phyloP scores from a whole-genome alignment of 805 yeast genomes.

The Saccharomyces paradoxus region DNA sequence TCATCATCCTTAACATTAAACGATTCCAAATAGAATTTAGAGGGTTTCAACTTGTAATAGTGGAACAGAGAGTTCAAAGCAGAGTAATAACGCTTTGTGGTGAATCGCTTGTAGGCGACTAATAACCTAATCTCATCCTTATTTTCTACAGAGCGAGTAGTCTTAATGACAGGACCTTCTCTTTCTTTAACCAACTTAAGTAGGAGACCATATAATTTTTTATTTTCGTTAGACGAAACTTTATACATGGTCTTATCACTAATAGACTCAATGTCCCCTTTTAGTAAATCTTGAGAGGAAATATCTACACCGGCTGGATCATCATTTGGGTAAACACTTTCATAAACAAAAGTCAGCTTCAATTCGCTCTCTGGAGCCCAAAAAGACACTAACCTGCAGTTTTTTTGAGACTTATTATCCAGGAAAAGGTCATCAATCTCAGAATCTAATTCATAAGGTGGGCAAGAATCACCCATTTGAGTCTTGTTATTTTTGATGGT shows the following conservation, averaged over 20 bases:
- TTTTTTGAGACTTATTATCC: slow-evolving; percentile 51
- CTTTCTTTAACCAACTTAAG: slow-evolving; percentile 60
- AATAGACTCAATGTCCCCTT: slow-evolving; percentile 50
- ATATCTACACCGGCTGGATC: slow-evolving; percentile 13
- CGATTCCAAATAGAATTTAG: slow-evolving; percentile 90
- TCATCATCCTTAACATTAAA: slow-evolving; percentile 66
- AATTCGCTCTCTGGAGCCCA: slow-evolving; percentile 31
- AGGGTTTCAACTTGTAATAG: slow-evolving; percentile 76
- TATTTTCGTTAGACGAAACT: slow-evolving; percentile 74
- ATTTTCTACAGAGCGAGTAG: slow-evolving; percentile 63
- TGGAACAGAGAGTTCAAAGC: slow-evolving; percentile 81
- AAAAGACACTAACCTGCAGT: slow-evolving; percentile 68
- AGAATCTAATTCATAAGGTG: slow-evolving; percentile 52
- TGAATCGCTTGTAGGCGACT: slow-evolving; percentile 76
- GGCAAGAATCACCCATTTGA: slow-evolving; percentile 13
- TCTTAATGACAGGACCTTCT: slow-evolving; percentile 89
- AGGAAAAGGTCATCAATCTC: slow-evolving; percentile 76
- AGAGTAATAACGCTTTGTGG: slow-evolving; percentile 80
- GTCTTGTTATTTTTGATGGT: not conserved
- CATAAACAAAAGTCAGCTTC: slow-evolving; percentile 57
- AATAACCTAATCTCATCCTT: slow-evolving; percentile 79
- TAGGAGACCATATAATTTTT: slow-evolving; percentile 63
- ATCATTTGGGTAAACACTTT: slow-evolving; percentile 44
- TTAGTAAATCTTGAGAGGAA: slow-evolving; percentile 18
- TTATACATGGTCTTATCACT: slow-evolving; percentile 73